These are phyloP conservation scores for Neofusicoccum cordaticola DNA, from an alignment of 2,329 filamentous ascomycete genomes.

Conservation along the genomic window DNA sequence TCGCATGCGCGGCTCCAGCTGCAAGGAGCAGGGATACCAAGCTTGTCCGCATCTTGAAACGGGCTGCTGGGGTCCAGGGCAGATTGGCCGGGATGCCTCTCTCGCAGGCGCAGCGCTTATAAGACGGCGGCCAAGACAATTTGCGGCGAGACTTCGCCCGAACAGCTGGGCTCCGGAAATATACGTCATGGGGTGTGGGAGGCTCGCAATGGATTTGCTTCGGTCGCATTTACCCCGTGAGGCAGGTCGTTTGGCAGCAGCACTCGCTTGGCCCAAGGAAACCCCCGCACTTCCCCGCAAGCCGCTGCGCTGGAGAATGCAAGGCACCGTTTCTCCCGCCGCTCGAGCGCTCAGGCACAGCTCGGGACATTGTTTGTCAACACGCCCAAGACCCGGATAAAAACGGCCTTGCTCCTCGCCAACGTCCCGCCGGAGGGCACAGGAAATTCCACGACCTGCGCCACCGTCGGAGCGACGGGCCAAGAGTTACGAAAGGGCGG, in stretches of 20 bases:
- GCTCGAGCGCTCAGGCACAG: no score
- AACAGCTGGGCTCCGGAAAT: background rate
- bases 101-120: background rate
- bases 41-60: background rate
- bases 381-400: background rate
- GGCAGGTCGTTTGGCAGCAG: background rate
- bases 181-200: background rate
- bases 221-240: constrained; percentile 7
- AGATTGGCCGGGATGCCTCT: no score
- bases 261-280: background rate
- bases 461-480: background rate
- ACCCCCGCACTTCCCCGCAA: constrained; percentile 11
- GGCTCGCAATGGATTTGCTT: background rate
- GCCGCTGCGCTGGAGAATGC: background rate
- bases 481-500: background rate
- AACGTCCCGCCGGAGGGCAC: background rate
- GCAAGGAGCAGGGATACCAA: background rate
- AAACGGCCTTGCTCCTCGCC: background rate
- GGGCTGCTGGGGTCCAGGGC: background rate
- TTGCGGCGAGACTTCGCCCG: background rate
- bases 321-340: background rate
- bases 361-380: no score
- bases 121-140: constrained; percentile 1
- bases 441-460: background rate
- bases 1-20: constrained; percentile 29